phyloP scores from a whole-genome alignment of 2,329 filamentous ascomycete species.

The Fusarium foetens region DNA sequence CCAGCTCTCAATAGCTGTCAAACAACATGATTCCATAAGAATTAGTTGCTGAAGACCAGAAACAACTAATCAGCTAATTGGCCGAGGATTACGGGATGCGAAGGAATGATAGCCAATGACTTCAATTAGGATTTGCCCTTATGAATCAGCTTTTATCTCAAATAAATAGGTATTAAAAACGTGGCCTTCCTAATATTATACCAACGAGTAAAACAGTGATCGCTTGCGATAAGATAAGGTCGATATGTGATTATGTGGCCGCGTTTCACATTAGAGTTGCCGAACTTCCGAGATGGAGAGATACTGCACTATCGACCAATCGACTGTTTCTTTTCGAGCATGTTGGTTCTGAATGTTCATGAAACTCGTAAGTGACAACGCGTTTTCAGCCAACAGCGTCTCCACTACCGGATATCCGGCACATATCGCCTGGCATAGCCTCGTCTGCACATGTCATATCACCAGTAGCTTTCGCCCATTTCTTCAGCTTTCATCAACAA shows the following conservation, averaged over 20 bases:
- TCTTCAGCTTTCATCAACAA: neutral
- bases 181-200: no score
- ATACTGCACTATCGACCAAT: neutral
- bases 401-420: neutral
- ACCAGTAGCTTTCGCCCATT: neutral
- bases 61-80: neutral
- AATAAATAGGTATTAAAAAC: fast-evolving
- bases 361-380: neutral
- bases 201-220: no score
- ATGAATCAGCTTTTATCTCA: fast-evolving
- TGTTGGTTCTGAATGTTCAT: neutral
- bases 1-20: fast-evolving
- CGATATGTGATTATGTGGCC: neutral
- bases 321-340: neutral
- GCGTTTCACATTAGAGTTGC: neutral
- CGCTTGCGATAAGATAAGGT: neutral
- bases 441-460: neutral
- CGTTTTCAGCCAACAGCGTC: neutral
- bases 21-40: neutral
- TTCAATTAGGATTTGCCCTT: no score
- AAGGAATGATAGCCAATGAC: neutral
- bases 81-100: fast-evolving
- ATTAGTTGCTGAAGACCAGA: neutral
- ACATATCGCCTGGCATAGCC: neutral
- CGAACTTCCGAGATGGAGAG: neutral